Evolutionary conservation across 495 filamentous ascomycete genomes (phyloP).

Genomic region (Entonaema liquescens): DNA sequence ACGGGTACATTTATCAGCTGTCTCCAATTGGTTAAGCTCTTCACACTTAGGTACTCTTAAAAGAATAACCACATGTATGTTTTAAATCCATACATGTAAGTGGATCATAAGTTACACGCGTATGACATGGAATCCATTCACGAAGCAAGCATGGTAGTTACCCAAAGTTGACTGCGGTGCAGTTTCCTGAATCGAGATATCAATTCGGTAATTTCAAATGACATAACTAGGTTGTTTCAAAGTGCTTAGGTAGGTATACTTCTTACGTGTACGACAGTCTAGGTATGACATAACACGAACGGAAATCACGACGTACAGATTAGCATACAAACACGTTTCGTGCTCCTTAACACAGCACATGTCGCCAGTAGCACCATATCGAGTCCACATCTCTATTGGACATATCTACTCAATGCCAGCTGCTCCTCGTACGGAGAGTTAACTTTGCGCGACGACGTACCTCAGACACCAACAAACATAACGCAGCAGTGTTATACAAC

Average conservation of each 20-base stretch:
- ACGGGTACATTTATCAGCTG: too few relatives aligned
- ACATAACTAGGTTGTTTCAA: background rate
- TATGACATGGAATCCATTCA: too few relatives aligned
- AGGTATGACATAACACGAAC: background rate
- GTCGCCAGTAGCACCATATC: background rate
- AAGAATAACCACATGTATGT: too few relatives aligned
- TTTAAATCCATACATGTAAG: too few relatives aligned
- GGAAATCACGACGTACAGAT: background rate
- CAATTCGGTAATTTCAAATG: background rate
- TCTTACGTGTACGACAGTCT: background rate
- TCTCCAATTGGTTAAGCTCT: too few relatives aligned
- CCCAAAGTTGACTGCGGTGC: too few relatives aligned
- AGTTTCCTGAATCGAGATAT: background rate
- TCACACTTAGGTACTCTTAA: too few relatives aligned
- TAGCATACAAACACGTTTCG: background rate
- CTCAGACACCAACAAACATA: background rate
- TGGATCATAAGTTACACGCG: too few relatives aligned
- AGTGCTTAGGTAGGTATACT: background rate
- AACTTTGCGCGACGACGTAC: background rate
- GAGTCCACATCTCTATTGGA: background rate
- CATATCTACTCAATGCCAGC: background rate
- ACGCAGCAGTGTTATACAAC: background rate
- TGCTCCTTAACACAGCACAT: background rate
- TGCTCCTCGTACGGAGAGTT: background rate
- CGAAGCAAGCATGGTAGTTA: too few relatives aligned